phyloP scores from a whole-genome alignment of 495 filamentous ascomycete genomes.

The Staphylotrichum longicolle region DNA sequence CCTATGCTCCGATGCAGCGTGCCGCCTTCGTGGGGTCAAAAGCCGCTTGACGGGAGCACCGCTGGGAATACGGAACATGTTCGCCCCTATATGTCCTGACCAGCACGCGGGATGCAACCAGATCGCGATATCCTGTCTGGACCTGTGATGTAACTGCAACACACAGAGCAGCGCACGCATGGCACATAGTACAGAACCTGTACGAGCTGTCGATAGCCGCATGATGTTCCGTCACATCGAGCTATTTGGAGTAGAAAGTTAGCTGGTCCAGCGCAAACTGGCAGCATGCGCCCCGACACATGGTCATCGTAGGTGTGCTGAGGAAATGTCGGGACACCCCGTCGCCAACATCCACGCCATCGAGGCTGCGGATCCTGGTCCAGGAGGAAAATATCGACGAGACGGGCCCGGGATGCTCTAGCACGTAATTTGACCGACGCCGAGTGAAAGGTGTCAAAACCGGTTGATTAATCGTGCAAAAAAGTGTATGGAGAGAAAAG shows the following conservation, averaged over 20 bases:
- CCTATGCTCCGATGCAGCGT: neutral
- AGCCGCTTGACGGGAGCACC: neutral
- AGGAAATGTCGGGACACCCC: constrained; percentile 17
- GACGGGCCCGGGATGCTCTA: constrained; percentile 11
- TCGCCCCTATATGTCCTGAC: neutral
- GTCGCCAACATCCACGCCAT: constrained; percentile 14
- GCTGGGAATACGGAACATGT: neutral
- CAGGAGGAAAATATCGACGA: constrained; percentile 2
- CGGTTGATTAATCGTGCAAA: constrained; percentile 23
- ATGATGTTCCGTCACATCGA: neutral
- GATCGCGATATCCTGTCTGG: neutral
- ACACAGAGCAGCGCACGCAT: neutral
- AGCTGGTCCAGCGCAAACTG: neutral
- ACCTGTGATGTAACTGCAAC: neutral
- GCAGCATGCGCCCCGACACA: neutral
- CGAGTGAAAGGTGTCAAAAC: constrained; percentile 13
- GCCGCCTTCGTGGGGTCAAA: neutral
- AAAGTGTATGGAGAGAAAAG: constrained; percentile 18
- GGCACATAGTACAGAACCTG: neutral
- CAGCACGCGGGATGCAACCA: neutral
- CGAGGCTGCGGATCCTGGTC: constrained; percentile 12
- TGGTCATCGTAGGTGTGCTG: neutral
- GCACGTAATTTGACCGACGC: constrained; percentile 22
- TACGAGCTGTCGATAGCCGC: constrained; percentile 9
- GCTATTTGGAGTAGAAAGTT: neutral